Base-by-base conservation (phyloP, 1,284 basidiomycete species). In the Pseudozyma sp. region DNA sequence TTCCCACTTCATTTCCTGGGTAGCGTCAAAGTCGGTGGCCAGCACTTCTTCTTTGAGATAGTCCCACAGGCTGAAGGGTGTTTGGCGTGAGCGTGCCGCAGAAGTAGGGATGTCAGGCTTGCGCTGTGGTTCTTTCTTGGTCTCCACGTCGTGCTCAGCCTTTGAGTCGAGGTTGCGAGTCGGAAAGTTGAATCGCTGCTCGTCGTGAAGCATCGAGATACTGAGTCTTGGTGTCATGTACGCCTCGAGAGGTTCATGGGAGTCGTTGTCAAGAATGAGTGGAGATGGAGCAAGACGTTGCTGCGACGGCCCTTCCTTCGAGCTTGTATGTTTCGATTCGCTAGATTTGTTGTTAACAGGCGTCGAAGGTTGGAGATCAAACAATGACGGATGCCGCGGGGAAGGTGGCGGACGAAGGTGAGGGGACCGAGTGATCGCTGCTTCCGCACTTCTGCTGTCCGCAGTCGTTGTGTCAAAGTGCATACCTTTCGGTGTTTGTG, bases 1-100 rank as follows among this genome's bases (percentile, higher is more conserved):
- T 81, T 99, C 97, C 92, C 94, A 94, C 86, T 95, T 95, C 76
- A 95, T 87, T 83, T 96, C 94, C 81, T 96, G 93, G 68, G 94
- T 92, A 0, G 92, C 93, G 85, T 96, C 94, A 84, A 94, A 93
- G 86, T 95, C 94, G 36, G 92, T 95, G 0, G 92, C 93, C 9
- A 95, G 86, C 14, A 96, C 87, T 81, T 86, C 84, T 80, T 95
- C 93, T 21, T 91, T 88, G 31, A 97, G 88, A 84, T 97, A 95
- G 73, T 96, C 94, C 94, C 94, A 96, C 21, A 97, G 83, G 11
- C 93, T 94, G 83, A 79, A 75, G 4, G 81, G 71, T 19, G 67
- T 63, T 21, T 16, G 42, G 43, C 64, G 62, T 12, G 62, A 45
- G 5, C 56, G 65, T 14, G 10, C 7, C 21, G 51, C 18, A 4